Evolutionary conservation across 73 alveolate species (phyloP).

Genomic region (Tetrahymena elliotti): DNA sequence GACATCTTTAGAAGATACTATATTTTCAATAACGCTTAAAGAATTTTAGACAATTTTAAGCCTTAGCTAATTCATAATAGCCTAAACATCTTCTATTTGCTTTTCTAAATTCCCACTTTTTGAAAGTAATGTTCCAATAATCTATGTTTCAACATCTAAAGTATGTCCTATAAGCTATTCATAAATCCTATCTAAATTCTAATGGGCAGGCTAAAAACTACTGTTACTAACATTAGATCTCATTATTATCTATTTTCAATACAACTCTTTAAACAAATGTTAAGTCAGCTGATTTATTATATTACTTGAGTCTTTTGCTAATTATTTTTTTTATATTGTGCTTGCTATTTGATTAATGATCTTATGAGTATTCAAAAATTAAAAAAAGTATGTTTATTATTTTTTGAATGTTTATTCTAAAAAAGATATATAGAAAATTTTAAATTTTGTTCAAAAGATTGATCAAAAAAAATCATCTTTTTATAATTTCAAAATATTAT

Average conservation of each 20-base stretch:
- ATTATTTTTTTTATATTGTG: neutral
- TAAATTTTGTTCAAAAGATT: too few relatives aligned
- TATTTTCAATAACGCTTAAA: neutral
- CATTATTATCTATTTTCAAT: neutral
- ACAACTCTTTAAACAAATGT: too few relatives aligned
- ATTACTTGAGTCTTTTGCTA: neutral
- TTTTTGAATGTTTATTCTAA: too few relatives aligned
- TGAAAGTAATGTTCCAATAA: neutral
- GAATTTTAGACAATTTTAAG: neutral
- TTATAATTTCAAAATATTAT: too few relatives aligned
- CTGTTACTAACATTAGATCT: neutral
- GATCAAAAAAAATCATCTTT: too few relatives aligned
- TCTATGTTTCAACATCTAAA: neutral
- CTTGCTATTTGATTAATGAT: neutral
- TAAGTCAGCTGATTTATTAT: neutral
- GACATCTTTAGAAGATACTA: neutral
- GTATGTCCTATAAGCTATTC: neutral
- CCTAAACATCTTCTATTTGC: neutral
- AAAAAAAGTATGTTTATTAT: neutral
- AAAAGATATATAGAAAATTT: too few relatives aligned
- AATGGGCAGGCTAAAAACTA: neutral
- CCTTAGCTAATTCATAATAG: neutral
- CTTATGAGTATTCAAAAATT: neutral
- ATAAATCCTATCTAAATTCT: neutral
- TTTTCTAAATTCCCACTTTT: neutral